Evolutionary conservation across 768 basidiomycete species (phyloP).

Genomic region (Tricholoma sp.): DNA sequence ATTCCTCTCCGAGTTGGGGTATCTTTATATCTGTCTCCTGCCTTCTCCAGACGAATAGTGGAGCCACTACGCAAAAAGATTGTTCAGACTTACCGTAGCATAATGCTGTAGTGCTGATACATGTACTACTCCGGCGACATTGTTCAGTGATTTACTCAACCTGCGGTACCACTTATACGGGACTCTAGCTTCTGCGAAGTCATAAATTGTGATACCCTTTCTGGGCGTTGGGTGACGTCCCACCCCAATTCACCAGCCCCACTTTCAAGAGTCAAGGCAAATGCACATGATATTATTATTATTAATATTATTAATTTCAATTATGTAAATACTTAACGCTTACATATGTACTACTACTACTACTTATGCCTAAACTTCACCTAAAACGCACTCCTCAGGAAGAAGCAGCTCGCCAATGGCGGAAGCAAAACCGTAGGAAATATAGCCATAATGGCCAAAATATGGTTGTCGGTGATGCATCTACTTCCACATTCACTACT

Average conservation of each 20-base stretch:
- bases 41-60: slow-evolving; percentile 61
- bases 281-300: too few species aligned
- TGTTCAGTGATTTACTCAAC: too few species aligned
- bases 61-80: slow-evolving; percentile 50
- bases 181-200: too few species aligned
- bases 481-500: neutral
- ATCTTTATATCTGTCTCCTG: slow-evolving; percentile 68
- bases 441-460: slow-evolving; percentile 15
- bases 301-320: too few species aligned
- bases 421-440: slow-evolving; percentile 36
- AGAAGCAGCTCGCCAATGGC: slow-evolving; percentile 38
- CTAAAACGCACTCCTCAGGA: slow-evolving; percentile 64
- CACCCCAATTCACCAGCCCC: too few species aligned
- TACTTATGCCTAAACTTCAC: slow-evolving; percentile 46
- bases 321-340: too few species aligned
- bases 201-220: too few species aligned
- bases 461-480: slow-evolving; percentile 11
- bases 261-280: too few species aligned
- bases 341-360: too few species aligned
- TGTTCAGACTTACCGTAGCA: slow-evolving; percentile 24
- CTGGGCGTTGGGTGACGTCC: too few species aligned
- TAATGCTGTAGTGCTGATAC: slow-evolving; percentile 5
- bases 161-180: too few species aligned
- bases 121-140: too few species aligned
- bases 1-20: slow-evolving; percentile 67